Conservation (phyloP, 176 grass and related monocot genomes). For the Aegilops sharonensis region DNA sequence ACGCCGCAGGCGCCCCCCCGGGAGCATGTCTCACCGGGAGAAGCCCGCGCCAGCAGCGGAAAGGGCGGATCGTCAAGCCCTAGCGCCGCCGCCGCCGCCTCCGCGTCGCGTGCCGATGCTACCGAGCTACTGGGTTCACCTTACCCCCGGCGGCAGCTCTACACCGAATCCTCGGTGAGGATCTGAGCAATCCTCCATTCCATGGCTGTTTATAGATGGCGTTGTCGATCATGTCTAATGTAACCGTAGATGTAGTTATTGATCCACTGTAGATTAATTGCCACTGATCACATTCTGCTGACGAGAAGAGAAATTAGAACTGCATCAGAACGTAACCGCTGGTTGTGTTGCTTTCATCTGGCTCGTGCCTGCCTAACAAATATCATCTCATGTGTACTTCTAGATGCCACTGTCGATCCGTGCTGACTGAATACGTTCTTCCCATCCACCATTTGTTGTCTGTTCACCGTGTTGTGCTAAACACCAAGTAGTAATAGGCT, state of each 20-base stretch:
- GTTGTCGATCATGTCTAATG: neutral
- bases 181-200: neutral
- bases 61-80: neutral
- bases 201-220: neutral
- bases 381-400: neutral
- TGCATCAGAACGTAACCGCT: neutral
- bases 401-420: neutral
- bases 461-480: neutral
- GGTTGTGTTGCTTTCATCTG: neutral
- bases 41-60: neutral
- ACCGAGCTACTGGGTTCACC: neutral
- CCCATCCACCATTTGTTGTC: neutral
- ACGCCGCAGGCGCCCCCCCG: neutral
- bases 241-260: neutral
- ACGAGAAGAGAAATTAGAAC: neutral
- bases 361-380: neutral
- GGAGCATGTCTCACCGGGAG: neutral
- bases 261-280: neutral
- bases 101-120: neutral
- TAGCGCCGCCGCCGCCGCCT: neutral
- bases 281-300: neutral
- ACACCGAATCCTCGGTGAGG: neutral
- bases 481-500: neutral
- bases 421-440: neutral
- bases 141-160: too few relatives aligned